Evolutionary conservation across 257 asterid species (phyloP).

Genomic region (Sherardia arvensis): DNA sequence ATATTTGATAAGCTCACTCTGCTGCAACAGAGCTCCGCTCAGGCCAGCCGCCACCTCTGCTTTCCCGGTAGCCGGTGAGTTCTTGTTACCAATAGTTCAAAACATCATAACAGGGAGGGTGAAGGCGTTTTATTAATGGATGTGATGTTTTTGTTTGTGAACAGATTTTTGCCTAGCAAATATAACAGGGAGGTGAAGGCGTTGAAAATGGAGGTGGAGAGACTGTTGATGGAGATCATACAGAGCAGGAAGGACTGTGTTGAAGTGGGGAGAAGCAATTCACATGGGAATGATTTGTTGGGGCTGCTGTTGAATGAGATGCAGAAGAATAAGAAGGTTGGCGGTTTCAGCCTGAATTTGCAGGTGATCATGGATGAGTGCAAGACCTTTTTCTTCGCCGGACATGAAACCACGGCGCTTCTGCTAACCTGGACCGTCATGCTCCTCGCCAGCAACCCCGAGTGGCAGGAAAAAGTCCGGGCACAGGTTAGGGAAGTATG

Average conservation of each 20-base stretch:
- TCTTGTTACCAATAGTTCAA: too few species aligned
- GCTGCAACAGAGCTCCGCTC: conserved; percentile 57
- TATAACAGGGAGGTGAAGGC: conserved; percentile 83
- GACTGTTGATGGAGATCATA: conserved; percentile 75
- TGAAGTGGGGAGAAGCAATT: conserved; percentile 61
- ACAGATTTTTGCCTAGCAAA: conserved; percentile 78
- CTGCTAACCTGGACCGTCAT: conserved; percentile 88
- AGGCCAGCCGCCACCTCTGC: conserved; percentile 57
- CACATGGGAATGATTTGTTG: conserved; percentile 68
- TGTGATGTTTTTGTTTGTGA: not conserved
- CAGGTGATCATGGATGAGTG: conserved; percentile 92
- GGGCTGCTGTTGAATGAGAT: conserved; percentile 69
- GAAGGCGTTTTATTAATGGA: not conserved
- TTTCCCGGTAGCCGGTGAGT: conserved; percentile 86
- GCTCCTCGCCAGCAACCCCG: conserved; percentile 65
- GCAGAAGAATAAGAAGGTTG: conserved; percentile 42
- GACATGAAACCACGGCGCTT: conserved; percentile 87
- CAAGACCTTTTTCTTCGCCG: conserved; percentile 93
- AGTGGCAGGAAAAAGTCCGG: conserved; percentile 74
- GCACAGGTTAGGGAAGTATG: conserved; percentile 51
- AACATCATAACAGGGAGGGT: too few species aligned
- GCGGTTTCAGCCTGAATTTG: conserved; percentile 47
- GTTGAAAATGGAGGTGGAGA: conserved; percentile 69
- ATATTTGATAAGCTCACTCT: conserved; percentile 50
- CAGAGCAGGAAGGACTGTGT: conserved; percentile 65